Evolutionary conservation across 139 green algal genomes (phyloP), one percentile per base, ranked within the genome.

Genomic region (Coelastrella sp.): DNA sequence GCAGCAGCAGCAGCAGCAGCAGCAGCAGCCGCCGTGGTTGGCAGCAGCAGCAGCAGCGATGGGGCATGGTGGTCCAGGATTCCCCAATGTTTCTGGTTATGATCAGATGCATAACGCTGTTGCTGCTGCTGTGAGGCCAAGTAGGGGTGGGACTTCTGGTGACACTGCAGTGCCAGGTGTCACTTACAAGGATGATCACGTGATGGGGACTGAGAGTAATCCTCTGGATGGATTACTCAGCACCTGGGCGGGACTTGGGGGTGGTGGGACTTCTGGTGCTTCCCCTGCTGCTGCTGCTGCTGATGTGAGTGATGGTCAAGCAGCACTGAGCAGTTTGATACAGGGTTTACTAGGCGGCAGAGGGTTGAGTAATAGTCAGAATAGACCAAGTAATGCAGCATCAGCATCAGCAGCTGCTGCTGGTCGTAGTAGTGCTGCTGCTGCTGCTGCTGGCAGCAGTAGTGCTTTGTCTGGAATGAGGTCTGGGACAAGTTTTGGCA

Each of bases 11-110:
- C 60, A 64, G 19, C 19, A 64, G 9, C 30, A 69, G 30, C 62
- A 69, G 62, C 62, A 69, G 27, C 60, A 69, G 60, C 60, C 38
- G 60, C 60, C 38, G 62, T 30, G 40, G 62, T 17, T 23, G 62
- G 62, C 27, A 32, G 27, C 9, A 8, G n/a, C 8, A 15, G 8
- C 32, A 76, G 37, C 34, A 76, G 30, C 62, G 30, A 21, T 21
- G 53, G 8, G 21, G 37, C 15, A 19, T 41, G 37, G 3, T 32
- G 5, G 11, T 27, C 9, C 67, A 76, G 30, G 34, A 21, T 23
- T 64, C 11, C 53, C 2, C 35, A 53, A 37, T 8, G 13, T 38
- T 8, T 15, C 9, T 23, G 34, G 35, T 11, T 9, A 27, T 9
- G 11, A 13, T 57, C 11, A 57, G 11, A 7, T 27, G 2, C n/a